Conservation (phyloP, 73 alveolate genomes). For the Paramecium pentaurelia region DNA sequence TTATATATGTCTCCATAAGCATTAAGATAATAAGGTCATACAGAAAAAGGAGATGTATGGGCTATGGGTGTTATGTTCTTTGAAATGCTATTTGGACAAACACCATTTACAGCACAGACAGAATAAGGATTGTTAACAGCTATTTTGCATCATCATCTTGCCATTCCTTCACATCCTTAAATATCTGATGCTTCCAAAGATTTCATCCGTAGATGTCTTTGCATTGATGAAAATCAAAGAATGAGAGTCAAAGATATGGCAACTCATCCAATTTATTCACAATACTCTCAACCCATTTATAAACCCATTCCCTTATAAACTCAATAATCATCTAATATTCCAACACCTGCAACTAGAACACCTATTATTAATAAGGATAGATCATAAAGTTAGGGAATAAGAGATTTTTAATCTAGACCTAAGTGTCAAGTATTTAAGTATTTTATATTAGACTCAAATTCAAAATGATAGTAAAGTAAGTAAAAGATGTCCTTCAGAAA, state of each 20-base stretch:
- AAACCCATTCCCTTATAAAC: not conserved
- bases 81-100: slow-evolving; percentile 81
- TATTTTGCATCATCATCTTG: slow-evolving; percentile 29
- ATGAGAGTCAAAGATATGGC: slow-evolving; percentile 52
- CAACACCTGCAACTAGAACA: not conserved
- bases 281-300: not conserved
- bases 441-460: not conserved
- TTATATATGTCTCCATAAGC: slow-evolving; percentile 82
- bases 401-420: slow-evolving; percentile 28
- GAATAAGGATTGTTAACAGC: slow-evolving; percentile 46
- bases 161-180: slow-evolving; percentile 34
- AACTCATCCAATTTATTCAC: slow-evolving; percentile 3
- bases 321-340: not conserved
- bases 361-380: not conserved
- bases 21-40: slow-evolving; percentile 76
- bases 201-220: slow-evolving; percentile 51
- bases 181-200: slow-evolving; percentile 54
- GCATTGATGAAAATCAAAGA: slow-evolving; percentile 45
- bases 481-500: slow-evolving; percentile 42
- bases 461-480: not conserved
- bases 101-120: slow-evolving; percentile 77
- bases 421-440: not conserved
- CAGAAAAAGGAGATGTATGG: slow-evolving; percentile 85
- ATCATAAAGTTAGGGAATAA: slow-evolving; percentile 9
- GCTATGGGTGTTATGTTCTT: slow-evolving; percentile 81